Percentiles rank a stretch among this genome's conserved stretches.
These are phyloP conservation scores for Fusarium sp. DNA, from an alignment of 2,329 filamentous ascomycete species.

Conservation along the genomic window DNA sequence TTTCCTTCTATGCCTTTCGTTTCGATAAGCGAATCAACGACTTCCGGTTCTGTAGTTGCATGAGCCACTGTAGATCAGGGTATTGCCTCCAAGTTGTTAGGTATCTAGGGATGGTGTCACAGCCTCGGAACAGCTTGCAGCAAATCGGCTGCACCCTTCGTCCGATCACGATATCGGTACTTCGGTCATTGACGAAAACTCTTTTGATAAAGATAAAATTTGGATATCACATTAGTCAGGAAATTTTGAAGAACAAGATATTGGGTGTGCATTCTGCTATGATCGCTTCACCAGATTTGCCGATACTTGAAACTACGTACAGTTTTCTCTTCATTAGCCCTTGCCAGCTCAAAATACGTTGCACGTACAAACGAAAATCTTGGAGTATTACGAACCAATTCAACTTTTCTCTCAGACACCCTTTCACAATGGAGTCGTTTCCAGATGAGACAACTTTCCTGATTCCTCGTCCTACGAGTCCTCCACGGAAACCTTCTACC, in stretches of 20 bases:
- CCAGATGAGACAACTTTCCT: conserved; percentile 39
- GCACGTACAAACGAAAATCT: neutral
- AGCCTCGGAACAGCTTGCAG: neutral
- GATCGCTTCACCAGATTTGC: neutral
- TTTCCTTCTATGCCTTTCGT: neutral
- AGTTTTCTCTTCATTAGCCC: neutral
- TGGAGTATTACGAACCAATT: neutral
- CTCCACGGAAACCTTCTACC: neutral
- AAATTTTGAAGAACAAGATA: neutral
- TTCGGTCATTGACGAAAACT: neutral
- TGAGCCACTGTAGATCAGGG: neutral
- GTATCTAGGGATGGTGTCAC: neutral
- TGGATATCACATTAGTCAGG: neutral
- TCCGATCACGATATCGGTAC: neutral
- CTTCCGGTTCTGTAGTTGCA: neutral
- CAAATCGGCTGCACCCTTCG: neutral
- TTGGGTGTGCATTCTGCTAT: too few relatives aligned
- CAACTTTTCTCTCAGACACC: rapidly evolving
- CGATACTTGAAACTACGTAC: neutral
- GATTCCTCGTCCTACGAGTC: conserved; percentile 5
- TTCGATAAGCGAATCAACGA: neutral
- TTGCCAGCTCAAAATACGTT: neutral
- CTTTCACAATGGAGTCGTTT: neutral
- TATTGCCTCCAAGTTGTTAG: neutral
- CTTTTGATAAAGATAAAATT: neutral